Base-by-base conservation (phyloP, 148 eudicot genomes). In the Simmondsia chinensis region DNA sequence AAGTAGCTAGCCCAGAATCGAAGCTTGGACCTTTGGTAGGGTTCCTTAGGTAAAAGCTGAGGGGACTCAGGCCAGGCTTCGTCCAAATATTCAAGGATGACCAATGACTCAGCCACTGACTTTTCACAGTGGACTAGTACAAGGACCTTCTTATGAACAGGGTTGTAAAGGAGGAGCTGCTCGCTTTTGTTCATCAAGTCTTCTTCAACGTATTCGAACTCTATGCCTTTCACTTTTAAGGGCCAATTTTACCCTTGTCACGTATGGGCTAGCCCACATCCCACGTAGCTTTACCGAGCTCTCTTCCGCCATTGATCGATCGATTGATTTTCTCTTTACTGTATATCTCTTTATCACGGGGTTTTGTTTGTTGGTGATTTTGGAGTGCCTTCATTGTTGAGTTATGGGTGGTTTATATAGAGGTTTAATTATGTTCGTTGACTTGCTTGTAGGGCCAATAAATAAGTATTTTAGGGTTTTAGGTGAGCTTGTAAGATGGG, bases 261-360 rank as follows among this genome's bases (percentile, higher is more conserved):
- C 74, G 48, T 59, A 69, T 14, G 74, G 70, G 33, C 74, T 69
- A 12, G 74, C 74, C 74, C 74, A 69, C 74, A 69, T 69, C 7
- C 74, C 74, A 54, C 48, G 56, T 4, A 64, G n/a, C 70, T 43
- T 59, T 44, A 69, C 62, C n/a, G n/a, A n/a, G n/a, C n/a, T n/a
- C n/a, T n/a, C n/a, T n/a, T n/a, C n/a, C n/a, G n/a, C n/a, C n/a
- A n/a, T n/a, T n/a, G n/a, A n/a, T n/a, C n/a, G n/a, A n/a, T n/a
- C n/a, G n/a, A n/a, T n/a, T n/a, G n/a, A n/a, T n/a, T n/a, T n/a
- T n/a, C n/a, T n/a, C n/a, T n/a, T n/a, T n/a, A n/a, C n/a, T n/a
- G n/a, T n/a, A n/a, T n/a, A n/a, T n/a, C n/a, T n/a, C n/a, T n/a
- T n/a, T n/a, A n/a, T n/a, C n/a, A n/a, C n/a, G n/a, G n/a, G n/a